Percentiles rank a stretch among this genome's conserved stretches.
These are phyloP conservation scores for Sechiopsis laciniata DNA, from an alignment of 306 rosid genomes.

Conservation along the genomic window DNA sequence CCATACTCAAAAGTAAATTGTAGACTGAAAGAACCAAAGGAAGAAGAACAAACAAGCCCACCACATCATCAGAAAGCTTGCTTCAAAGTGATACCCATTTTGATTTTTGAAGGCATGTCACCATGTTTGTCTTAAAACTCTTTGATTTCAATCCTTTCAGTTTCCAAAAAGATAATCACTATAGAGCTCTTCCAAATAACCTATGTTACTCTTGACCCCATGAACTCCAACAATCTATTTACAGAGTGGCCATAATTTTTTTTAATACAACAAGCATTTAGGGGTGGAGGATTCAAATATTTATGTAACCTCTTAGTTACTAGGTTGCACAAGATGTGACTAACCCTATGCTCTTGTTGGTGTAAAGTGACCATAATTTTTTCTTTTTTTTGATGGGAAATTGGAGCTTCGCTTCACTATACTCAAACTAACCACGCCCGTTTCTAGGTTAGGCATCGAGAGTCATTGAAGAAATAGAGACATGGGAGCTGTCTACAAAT, in stretches of 20 bases:
- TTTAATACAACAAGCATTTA: too few relatives aligned
- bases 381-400: too few relatives aligned
- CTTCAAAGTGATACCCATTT: neutral
- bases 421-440: too few relatives aligned
- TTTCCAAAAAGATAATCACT: neutral
- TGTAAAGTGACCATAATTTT: neutral
- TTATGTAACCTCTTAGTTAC: too few relatives aligned
- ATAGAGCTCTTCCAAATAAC: constrained; percentile 2
- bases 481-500: too few relatives aligned
- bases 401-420: too few relatives aligned
- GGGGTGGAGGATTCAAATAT: too few relatives aligned
- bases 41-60: neutral
- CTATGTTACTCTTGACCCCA: neutral
- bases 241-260: neutral
- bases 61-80: neutral
- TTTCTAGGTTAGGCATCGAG: too few relatives aligned
- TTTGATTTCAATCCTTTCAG: neutral
- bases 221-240: neutral
- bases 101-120: constrained; percentile 5
- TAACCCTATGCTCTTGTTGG: too few relatives aligned
- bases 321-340: too few relatives aligned
- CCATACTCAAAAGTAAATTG: neutral
- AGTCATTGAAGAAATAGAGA: too few relatives aligned
- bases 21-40: constrained; percentile 1
- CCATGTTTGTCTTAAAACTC: neutral